Evolutionary conservation across 2,329 filamentous ascomycete species (phyloP).

Genomic region (Beauveria caledonica): DNA sequence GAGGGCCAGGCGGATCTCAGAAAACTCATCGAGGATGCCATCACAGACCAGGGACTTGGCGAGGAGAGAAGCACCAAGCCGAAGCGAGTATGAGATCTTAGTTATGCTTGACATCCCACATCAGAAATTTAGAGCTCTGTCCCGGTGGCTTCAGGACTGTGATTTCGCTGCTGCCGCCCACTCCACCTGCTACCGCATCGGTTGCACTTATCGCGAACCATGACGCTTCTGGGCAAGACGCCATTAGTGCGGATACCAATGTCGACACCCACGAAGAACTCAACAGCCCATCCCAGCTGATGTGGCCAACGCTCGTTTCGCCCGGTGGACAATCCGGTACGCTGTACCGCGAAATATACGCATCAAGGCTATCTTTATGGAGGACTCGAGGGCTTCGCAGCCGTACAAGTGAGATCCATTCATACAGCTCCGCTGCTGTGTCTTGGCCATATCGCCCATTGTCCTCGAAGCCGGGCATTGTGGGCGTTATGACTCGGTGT

Average conservation of each 20-base stretch:
- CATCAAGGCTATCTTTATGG: conserved; percentile 51
- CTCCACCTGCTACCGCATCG: conserved; percentile 38
- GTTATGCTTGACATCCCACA: conserved; percentile 49
- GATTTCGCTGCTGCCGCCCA: conserved; percentile 39
- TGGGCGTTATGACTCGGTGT: conserved; percentile 18
- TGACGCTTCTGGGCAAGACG: conserved; percentile 31
- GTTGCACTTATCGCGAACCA: conserved; percentile 51
- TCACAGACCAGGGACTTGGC: conserved; percentile 57
- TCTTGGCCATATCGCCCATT: conserved; percentile 49
- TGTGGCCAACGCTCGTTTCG: conserved; percentile 33
- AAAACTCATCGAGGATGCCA: conserved; percentile 69
- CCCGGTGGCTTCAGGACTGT: conserved; percentile 45
- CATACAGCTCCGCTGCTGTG: conserved; percentile 55
- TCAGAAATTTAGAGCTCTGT: conserved; percentile 44
- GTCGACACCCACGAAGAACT: conserved; percentile 43
- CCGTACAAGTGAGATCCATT: conserved; percentile 65
- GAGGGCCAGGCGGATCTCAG: conserved; percentile 73
- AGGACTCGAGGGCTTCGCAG: conserved; percentile 57
- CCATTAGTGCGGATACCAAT: conserved; percentile 38
- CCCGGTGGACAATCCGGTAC: conserved; percentile 36
- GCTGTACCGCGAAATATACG: conserved; percentile 60
- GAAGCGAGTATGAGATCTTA: conserved; percentile 42
- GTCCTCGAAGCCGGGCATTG: conserved; percentile 27
- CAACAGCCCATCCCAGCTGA: conserved; percentile 54
- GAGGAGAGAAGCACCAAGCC: conserved; percentile 58